Evolutionary conservation across 306 rosid species (phyloP).

Genomic region (Fragaria nilgerrensis): DNA sequence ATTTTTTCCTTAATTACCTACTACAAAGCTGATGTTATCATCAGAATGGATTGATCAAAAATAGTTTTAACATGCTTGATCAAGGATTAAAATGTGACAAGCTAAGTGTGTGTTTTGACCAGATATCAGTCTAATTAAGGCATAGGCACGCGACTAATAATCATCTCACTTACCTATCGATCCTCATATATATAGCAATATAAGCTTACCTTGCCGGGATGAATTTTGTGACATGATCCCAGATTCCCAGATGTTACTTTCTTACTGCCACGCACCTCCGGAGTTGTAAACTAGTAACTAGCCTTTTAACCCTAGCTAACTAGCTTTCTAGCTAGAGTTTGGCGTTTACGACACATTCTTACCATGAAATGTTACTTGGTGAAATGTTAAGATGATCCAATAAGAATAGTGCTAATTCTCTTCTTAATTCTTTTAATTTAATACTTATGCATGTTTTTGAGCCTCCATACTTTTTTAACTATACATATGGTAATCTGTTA

Average conservation of each 20-base stretch:
- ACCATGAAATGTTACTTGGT: not conserved
- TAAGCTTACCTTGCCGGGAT: constrained; percentile 8
- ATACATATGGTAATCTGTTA: not conserved
- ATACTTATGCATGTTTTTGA: too few species aligned
- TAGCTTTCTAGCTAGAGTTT: not conserved
- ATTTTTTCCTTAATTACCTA: too few species aligned
- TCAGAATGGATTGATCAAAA: not conserved
- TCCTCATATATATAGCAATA: not conserved
- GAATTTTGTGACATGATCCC: constrained; percentile 9
- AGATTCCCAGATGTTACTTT: not conserved
- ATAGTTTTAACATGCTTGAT: not conserved
- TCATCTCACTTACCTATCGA: too few species aligned
- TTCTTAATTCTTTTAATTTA: not conserved
- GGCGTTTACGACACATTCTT: constrained; percentile 18
- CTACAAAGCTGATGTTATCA: not conserved
- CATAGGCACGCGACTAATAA: not conserved
- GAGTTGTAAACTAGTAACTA: not conserved
- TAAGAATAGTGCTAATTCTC: not conserved
- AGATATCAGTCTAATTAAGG: not conserved
- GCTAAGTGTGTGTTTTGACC: not conserved
- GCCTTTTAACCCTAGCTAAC: not conserved
- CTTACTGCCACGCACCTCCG: not conserved
- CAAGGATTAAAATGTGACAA: not conserved
- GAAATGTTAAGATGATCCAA: not conserved
- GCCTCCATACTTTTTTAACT: too few species aligned